Base-by-base conservation (phyloP, 176 grass and related monocot genomes). In the Ampelocalamus luodianensis region DNA sequence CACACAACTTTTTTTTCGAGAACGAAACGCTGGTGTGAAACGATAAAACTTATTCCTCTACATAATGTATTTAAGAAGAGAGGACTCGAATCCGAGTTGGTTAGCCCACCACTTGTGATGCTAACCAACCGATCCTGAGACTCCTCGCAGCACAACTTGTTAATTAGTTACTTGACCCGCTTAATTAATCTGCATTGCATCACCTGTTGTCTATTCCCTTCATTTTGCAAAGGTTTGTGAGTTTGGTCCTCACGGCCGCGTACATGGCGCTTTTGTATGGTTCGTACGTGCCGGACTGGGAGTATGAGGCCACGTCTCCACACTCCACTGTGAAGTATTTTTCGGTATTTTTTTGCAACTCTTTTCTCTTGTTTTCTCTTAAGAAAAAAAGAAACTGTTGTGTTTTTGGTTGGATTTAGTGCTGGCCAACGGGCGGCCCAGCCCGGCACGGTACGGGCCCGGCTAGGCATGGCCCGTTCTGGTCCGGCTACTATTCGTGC, bases 261-360 rank as follows among this genome's bases (percentile, higher is more conserved):
- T 97, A 97, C 64, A 87, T 34, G 8, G 54, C 68, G 18, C 26
- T 91, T 75, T 53, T 92, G 61, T 97, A 97, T 46, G 84, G 90
- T 6, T 29, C 86, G 42, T 81, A 56, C 46, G 95, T 94, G 63
- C 76, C 88, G 18, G 88, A 97, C 53, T 97, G 95, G 95, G 83
- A 88, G 54, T 97, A 89, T 82, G 55, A 82, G 14, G 26, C 81
- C 74, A 54, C 75, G 4, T 83, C 78, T 49, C 40, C 42, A 0
- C 65, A 71, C 54, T 91, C 59, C 13, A 67, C 32, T 1, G 15
- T 39, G 20, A 84, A 88, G 37, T 61, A 89, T 6, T 91, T 89
- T 40, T 58, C 63, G 65, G 94, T 94, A 34, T 88, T 48, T 14
- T 15, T 37, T 0, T 5, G n/a, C 8, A 0, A 2, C 17, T 18